Evolutionary conservation across 208 protist genomes (phyloP), one percentile per base, ranked within the genome.

Genomic region (Wallacemonas sp.): DNA sequence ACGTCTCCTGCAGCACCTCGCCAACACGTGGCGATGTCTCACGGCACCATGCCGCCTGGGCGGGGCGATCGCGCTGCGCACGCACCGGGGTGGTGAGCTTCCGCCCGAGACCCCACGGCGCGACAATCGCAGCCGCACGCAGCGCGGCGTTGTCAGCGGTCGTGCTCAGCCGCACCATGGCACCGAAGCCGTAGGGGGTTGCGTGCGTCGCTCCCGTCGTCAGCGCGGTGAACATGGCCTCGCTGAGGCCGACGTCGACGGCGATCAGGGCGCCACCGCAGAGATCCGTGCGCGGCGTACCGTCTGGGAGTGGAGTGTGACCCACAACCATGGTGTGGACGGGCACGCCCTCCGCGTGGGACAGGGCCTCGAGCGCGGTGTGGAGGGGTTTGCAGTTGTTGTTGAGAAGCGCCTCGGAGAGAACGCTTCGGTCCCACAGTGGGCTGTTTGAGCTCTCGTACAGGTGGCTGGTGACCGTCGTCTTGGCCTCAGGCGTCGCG

Each of bases 241-340:
- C 69, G 36, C 76, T 78, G 56, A 80, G 61, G 19, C 76, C 80
- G 16, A 62, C 61, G 21, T 80, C 65, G 16, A 75, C 66, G 32
- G 23, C 74, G 48, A 69, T 61, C 39, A 87, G 71, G 36, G 58
- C 63, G 5, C 74, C 81, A 23, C 65, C 74, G 29, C 72, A 78
- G 8, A 68, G 38, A 8, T 48, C n/a, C n/a, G 43, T 70, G 17
- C 58, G 61, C 1, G 73, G 46, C 33, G 21, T 67, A 33, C 66
- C 74, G 8, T 49, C 44, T 9, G 4, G 4, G 54, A 76, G 65
- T 24, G 74, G 44, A 14, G 81, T 84, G 81, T 91, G 81, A 11
- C 84, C 88, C 21, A 81, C 78, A 24, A 91, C 73, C 78, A 93
- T 84, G 16, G 68, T 52, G 14, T 55, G 65, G n/a, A 89, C 56